Evolutionary conservation across 179 eudicot genomes (phyloP), one percentile per base, ranked within the genome.

Genomic region (Drosera spatulata): DNA sequence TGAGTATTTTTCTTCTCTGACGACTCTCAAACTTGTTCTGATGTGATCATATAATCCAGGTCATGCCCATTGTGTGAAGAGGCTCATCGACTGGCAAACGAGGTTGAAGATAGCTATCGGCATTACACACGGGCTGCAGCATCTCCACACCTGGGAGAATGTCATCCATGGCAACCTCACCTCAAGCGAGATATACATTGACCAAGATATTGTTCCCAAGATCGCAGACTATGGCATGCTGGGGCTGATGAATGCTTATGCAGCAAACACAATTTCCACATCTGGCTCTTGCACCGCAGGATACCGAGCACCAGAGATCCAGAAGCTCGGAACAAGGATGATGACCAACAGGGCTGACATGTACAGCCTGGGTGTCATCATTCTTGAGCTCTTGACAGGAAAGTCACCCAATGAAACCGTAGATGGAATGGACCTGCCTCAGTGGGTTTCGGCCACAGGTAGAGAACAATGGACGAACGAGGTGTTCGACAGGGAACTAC

Each of bases 371-470:
- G 98, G 98, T 4, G 95, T 91, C 61, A 86, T 91, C 48, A 77
- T 88, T 13, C 63, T 91, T 22, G 33, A 22, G 33, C 33, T 22
- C 33, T 22, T 22, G 33, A 22, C 33, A 22, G 33, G 33, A 22
- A 91, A 89, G 61, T 84, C 96, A 2, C 98, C 98, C 0, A 76
- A 93, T 5, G 96, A 91, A 71, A 86, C 88, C 2, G 72, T 75
- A 40, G 78, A 89, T 33, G 99, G 99, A 0, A 77, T 75, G 11
- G 95, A 93, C 67, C 63, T 93, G 77, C 99, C 96, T 4, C 96
- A 86, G 64, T 93, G 99, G 99, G 99, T 89, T 46, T 89, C 99
- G 0, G 89, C 99, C 0, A 75, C 79, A 38, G 96, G 89, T 50
- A 89, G 89, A 60, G 95, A 22, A 22, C 33, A 22, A 22, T 22